A percentile compares a stretch with the other conserved stretches of the same genome.
phyloP scores from a whole-genome alignment of 345 rosid species.

The rapeseed (Brassica napus) region Da-Ae NC_063435.1:2035001-2035500 shows the following conservation, averaged over 20 bases:
- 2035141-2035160: conserved; percentile 92
- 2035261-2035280: conserved; percentile 94
- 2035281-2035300: conserved; percentile 88
- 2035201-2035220: conserved; percentile 99
- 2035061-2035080: conserved; percentile 95
- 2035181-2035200: conserved; percentile 88
- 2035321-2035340: conserved; percentile 92
- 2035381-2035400: conserved; percentile 82
- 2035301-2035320: conserved; percentile 94
- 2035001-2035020: conserved; percentile 91
- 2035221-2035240: conserved; percentile 85
- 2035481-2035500: conserved; percentile 82
- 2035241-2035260: conserved; percentile 89
- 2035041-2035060: conserved; percentile 91
- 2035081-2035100: conserved; percentile 91
- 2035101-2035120: conserved; percentile 97
- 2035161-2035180: conserved; percentile 93
- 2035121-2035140: conserved; percentile 86
- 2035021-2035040: conserved; percentile 70
- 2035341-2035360: conserved; percentile 83
- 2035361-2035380: conserved; percentile 91
- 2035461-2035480: conserved; percentile 91
- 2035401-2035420: conserved; percentile 57
- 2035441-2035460: conserved; percentile 64
- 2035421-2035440: conserved; percentile 69